Evolutionary conservation across 2,329 filamentous ascomycete species (phyloP).

Genomic region (Huntiella savannae): DNA sequence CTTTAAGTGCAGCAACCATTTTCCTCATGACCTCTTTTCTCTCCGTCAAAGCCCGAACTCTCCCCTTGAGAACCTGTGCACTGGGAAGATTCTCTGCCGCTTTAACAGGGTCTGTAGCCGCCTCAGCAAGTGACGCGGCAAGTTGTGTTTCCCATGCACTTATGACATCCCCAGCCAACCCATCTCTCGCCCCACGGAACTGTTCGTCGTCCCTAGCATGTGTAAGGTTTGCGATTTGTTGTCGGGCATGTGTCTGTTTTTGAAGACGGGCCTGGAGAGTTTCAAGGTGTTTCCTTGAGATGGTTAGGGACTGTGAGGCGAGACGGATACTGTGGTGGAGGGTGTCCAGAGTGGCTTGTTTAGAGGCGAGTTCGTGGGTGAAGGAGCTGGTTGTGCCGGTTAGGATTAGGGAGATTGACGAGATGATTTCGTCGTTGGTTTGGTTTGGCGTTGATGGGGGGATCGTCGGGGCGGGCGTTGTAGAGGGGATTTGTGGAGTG

Average conservation of each 20-base stretch:
- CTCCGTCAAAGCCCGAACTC: slow-evolving; percentile 48
- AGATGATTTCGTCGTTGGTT: slow-evolving; percentile 61
- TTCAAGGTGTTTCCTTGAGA: slow-evolving; percentile 57
- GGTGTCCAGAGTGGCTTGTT: slow-evolving; percentile 66
- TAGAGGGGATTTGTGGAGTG: slow-evolving; percentile 21
- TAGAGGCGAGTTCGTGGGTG: slow-evolving; percentile 59
- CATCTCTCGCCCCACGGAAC: slow-evolving; percentile 23
- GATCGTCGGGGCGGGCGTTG: slow-evolving; percentile 24
- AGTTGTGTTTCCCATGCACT: slow-evolving; percentile 36
- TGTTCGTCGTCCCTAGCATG: slow-evolving; percentile 56
- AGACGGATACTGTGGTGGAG: slow-evolving; percentile 67
- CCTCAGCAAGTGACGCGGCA: slow-evolving; percentile 24
- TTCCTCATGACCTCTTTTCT: slow-evolving; percentile 50
- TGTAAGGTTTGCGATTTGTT: slow-evolving; percentile 62
- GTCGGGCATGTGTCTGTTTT: slow-evolving; percentile 44
- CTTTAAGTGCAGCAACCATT: slow-evolving; percentile 52
- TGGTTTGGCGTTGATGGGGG: slow-evolving; percentile 38
- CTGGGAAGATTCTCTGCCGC: slow-evolving; percentile 33
- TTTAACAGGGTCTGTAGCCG: slow-evolving; percentile 22
- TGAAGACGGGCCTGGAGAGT: slow-evolving; percentile 45
- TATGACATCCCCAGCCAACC: slow-evolving; percentile 25
- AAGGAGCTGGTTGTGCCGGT: slow-evolving; percentile 63
- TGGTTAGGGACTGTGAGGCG: slow-evolving; percentile 58
- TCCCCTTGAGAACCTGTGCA: slow-evolving; percentile 41
- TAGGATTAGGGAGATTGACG: slow-evolving; percentile 66